Evolutionary conservation across 1,139 yeast species (phyloP).

Genomic region (Yamadazyma atlantica): DNA sequence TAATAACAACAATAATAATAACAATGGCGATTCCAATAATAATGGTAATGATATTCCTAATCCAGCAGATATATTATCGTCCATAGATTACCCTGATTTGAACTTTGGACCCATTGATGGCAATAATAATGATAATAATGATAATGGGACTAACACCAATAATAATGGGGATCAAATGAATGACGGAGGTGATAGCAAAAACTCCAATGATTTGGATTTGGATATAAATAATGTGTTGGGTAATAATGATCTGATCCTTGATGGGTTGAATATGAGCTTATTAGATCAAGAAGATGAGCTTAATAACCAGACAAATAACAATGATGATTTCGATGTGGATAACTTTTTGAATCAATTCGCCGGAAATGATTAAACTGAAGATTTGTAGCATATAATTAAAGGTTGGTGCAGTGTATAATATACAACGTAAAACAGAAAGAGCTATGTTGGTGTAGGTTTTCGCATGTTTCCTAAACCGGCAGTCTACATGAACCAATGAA

Average conservation of each 20-base stretch:
- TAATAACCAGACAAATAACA: slow-evolving; percentile 12
- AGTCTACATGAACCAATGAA: slow-evolving; percentile 34
- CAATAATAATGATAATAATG: slow-evolving; percentile 13
- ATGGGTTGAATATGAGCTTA: slow-evolving; percentile 45
- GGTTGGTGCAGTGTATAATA: too few relatives aligned
- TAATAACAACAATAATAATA: slow-evolving; percentile 14
- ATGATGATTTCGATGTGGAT: slow-evolving; percentile 47
- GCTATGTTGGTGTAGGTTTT: too few relatives aligned
- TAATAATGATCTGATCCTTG: slow-evolving; percentile 44
- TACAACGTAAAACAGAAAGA: too few relatives aligned
- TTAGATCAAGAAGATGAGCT: slow-evolving; percentile 32
- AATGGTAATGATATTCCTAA: slow-evolving; percentile 24
- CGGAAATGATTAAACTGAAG: slow-evolving; percentile 27
- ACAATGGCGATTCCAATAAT: slow-evolving; percentile 7
- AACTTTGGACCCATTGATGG: slow-evolving; percentile 1
- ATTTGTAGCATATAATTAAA: too few relatives aligned
- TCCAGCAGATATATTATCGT: slow-evolving; percentile 40
- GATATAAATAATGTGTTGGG: slow-evolving; percentile 44
- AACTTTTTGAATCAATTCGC: slow-evolving; percentile 49
- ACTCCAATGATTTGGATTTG: slow-evolving; percentile 26
- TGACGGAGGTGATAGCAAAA: slow-evolving; percentile 7
- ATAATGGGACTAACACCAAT: slow-evolving; percentile 10
- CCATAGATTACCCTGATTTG: slow-evolving; percentile 27
- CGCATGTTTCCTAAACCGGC: slow-evolving; percentile 31
- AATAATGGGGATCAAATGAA: slow-evolving; percentile 3